Evolutionary conservation across 2,329 filamentous ascomycete genomes (phyloP).

Genomic region (Biscogniauxia sp.): DNA sequence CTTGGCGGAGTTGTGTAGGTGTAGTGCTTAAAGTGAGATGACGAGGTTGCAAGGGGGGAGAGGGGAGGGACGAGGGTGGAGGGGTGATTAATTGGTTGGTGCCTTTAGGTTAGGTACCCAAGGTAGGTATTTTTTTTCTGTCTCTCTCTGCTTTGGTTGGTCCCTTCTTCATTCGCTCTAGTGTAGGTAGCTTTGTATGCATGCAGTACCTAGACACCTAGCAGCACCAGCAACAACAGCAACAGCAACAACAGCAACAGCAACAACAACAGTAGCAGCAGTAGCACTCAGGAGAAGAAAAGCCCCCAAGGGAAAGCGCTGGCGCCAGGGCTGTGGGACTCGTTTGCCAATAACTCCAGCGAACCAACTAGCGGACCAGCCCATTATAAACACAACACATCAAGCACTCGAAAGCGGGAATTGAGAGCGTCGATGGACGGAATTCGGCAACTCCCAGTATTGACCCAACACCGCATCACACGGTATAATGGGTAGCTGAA

Average conservation of each 20-base stretch:
- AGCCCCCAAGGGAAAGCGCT: not conserved
- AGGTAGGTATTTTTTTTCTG: too few relatives aligned
- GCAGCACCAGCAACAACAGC: not conserved
- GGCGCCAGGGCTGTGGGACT: not conserved
- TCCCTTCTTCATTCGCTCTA: not conserved
- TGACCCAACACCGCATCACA: not conserved
- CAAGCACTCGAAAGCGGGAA: not conserved
- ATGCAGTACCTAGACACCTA: not conserved
- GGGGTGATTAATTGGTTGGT: not conserved
- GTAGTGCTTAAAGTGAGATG: not conserved
- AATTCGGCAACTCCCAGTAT: not conserved
- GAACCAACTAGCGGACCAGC: not conserved
- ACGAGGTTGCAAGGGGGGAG: not conserved
- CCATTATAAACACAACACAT: not conserved
- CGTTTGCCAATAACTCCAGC: not conserved
- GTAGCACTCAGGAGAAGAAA: not conserved
- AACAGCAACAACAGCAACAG: too few relatives aligned
- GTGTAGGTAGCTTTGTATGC: not conserved
- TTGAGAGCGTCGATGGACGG: not conserved
- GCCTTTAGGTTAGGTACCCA: not conserved
- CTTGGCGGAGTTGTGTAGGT: constrained; percentile 5
- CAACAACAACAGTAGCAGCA: too few relatives aligned
- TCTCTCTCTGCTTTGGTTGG: not conserved
- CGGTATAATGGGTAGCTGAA: not conserved
- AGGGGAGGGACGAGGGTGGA: not conserved